Conservation (phyloP, 2,329 filamentous ascomycete species). For the Aureobasidium sp. region DNA sequence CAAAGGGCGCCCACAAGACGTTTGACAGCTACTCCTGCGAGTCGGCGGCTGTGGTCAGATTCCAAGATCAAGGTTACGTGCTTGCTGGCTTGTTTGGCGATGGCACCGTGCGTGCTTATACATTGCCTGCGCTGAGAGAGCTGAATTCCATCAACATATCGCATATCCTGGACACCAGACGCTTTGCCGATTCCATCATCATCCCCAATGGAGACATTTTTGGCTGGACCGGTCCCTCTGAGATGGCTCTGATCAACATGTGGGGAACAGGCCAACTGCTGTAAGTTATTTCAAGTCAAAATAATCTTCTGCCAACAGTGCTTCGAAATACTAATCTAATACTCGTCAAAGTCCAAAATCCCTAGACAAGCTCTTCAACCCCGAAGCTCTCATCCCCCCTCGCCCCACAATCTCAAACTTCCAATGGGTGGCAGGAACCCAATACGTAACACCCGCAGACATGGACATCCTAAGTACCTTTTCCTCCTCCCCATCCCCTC, state of each 20-base stretch:
- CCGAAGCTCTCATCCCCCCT: conserved; percentile 63
- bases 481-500: conserved; percentile 28
- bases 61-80: conserved; percentile 65
- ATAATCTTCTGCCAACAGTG: conserved; percentile 32
- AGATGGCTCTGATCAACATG: conserved; percentile 73
- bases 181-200: conserved; percentile 63
- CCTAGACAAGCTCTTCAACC: conserved; percentile 73
- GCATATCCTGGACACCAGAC: conserved; percentile 63
- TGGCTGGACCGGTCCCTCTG: conserved; percentile 81
- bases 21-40: conserved; percentile 83
- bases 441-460: conserved; percentile 79
- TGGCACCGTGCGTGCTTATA: conserved; percentile 69
- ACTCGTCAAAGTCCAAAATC: conserved; percentile 27
- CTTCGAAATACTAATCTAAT: conserved; percentile 17
- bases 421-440: conserved; percentile 94
- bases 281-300: not conserved
- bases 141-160: conserved; percentile 60
- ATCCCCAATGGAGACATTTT: conserved; percentile 75
- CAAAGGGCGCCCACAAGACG: conserved; percentile 85
- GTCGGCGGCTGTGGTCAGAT: conserved; percentile 67
- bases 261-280: conserved; percentile 69
- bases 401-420: conserved; percentile 91
- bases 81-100: conserved; percentile 82
- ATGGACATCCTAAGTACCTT: conserved; percentile 65
- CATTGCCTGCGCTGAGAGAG: conserved; percentile 82